Conservation (phyloP, 257 asterid species). For the Prunella vulgaris region DNA sequence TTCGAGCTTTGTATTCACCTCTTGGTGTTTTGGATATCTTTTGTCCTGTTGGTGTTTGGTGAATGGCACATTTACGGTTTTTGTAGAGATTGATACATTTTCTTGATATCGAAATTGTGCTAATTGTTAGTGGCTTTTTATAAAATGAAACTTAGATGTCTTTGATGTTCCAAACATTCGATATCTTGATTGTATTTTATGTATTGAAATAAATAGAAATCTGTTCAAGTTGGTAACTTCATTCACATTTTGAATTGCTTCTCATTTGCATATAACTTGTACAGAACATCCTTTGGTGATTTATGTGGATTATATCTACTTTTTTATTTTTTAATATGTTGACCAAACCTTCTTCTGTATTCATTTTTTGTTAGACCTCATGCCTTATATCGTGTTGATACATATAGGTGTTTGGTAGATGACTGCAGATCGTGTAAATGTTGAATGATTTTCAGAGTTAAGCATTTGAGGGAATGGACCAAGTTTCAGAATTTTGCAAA, state of each 20-base stretch:
- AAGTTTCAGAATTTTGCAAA: background rate
- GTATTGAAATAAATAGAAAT: too few relatives aligned
- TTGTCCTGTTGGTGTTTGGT: background rate
- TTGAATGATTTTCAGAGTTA: background rate
- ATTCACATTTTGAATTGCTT: background rate
- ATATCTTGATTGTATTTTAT: background rate
- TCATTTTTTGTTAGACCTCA: background rate
- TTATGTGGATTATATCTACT: background rate
- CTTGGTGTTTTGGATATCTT: background rate
- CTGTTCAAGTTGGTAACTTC: background rate
- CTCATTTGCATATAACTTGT: background rate
- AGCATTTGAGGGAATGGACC: background rate
- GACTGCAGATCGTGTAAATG: background rate
- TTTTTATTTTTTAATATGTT: background rate
- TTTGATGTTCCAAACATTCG: background rate
- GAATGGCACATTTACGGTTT: background rate
- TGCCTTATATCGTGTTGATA: background rate
- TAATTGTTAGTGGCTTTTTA: background rate
- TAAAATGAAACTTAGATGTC: background rate
- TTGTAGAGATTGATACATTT: background rate
- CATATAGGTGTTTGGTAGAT: constrained; percentile 2
- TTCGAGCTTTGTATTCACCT: background rate
- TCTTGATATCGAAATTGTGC: background rate
- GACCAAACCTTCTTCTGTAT: background rate
- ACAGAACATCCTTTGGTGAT: background rate